Evolutionary conservation across 2,329 filamentous ascomycete genomes (phyloP), one percentile per base, ranked within the genome.

Genomic region (Thielaviopsis populi): DNA sequence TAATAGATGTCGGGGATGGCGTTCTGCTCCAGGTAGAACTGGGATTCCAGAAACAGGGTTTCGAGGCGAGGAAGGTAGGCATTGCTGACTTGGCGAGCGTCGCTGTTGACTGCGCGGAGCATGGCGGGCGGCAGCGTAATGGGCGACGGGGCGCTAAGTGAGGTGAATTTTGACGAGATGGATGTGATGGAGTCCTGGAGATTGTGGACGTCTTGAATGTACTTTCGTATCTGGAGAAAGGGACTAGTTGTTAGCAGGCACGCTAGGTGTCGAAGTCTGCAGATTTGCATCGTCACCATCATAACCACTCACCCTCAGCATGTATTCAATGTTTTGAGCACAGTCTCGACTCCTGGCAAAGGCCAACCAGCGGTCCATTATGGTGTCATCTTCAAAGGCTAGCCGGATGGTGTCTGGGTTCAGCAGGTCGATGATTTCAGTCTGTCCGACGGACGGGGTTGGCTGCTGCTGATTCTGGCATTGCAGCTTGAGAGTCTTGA

Each of bases 251-350:
- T 54, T 15, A 53, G 22, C 33, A 60, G 30, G 13, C 7, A 30
- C 33, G 33, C 6, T 8, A 30, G 43, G 17, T 46, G 30, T 6
- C 3, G 27, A 7, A 22, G 48, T 24, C 19, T 22, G 7, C 13
- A 60, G 22, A 30, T 30, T 10, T 22, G 19, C n/a, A n/a, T 37
- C 5, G 30, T 33, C 30, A 7, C 17, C 66, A 53, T 6, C 27
- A n/a, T n/a, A n/a, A n/a, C n/a, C n/a, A 69, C 74, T 65, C 63
- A 79, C 77, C 71, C 78, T 79, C 63, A 78, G 72, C 24, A 81
- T 71, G 63, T 80, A 81, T 63, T 78, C 79, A 64, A 83, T 72
- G 66, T 80, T 78, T 62, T 80, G 76, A 1, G 74, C 76, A 63
- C 75, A 76, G 41, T 77, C 74, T 40, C 74, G 72, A 37, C 70